These are phyloP conservation scores for Leptosphaerulina australis DNA, from an alignment of 2,329 filamentous ascomycete species.

Conservation along the genomic window DNA sequence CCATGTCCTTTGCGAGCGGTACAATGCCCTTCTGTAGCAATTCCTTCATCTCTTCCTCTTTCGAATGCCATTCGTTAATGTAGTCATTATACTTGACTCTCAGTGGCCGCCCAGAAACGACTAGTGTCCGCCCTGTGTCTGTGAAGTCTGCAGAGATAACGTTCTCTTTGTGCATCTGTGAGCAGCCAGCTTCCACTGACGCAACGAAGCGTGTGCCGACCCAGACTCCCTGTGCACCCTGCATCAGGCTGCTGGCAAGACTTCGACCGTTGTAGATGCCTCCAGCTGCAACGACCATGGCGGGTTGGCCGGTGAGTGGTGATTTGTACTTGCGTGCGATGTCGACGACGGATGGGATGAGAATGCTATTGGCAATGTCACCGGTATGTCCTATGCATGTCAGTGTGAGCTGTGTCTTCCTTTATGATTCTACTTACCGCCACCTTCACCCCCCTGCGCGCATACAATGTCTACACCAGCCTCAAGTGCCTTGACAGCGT, in stretches of 20 bases:
- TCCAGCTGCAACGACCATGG: slow-evolving; percentile 86
- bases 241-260: slow-evolving; percentile 81
- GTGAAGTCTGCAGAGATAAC: slow-evolving; percentile 80
- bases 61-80: slow-evolving; percentile 77
- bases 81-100: slow-evolving; percentile 84
- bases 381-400: slow-evolving; percentile 69
- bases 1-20: slow-evolving; percentile 81
- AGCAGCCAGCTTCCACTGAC: slow-evolving; percentile 78
- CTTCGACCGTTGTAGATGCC: slow-evolving; percentile 84
- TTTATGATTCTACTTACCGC: slow-evolving; percentile 52
- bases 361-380: slow-evolving; percentile 81
- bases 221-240: slow-evolving; percentile 89
- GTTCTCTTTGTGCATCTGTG: slow-evolving; percentile 79
- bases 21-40: slow-evolving; percentile 79
- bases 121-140: slow-evolving; percentile 81
- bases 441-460: slow-evolving; percentile 90
- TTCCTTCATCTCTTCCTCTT: slow-evolving; percentile 74
- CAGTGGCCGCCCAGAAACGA: slow-evolving; percentile 80
- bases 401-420: not conserved
- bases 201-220: slow-evolving; percentile 94
- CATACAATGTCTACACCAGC: slow-evolving; percentile 90
- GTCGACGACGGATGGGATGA: slow-evolving; percentile 87
- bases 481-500: slow-evolving; percentile 86
- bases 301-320: slow-evolving; percentile 70
- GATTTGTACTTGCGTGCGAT: slow-evolving; percentile 76